Conservation (phyloP, 2,329 filamentous ascomycete genomes). For the Pseudopyrenochaeta lycopersici region DNA sequence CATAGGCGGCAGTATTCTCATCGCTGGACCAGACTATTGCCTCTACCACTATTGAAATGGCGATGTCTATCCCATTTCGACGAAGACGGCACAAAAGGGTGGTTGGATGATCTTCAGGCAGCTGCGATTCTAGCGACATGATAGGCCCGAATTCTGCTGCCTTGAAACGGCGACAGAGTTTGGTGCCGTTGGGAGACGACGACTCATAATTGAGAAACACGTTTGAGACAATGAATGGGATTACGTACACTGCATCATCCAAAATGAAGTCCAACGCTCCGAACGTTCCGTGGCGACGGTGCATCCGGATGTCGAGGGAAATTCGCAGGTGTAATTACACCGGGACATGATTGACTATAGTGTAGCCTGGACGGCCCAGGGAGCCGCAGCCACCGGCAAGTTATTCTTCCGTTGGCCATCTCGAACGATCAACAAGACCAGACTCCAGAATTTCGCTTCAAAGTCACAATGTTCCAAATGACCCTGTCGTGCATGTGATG, state of each 20-base stretch:
- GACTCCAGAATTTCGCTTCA: conserved; percentile 17
- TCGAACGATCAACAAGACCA: conserved; percentile 17
- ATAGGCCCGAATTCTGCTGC: conserved; percentile 42
- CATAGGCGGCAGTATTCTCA: background rate
- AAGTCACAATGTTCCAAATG: conserved; percentile 26
- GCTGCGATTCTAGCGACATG: conserved; percentile 21
- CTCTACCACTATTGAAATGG: background rate
- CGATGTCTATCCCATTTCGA: background rate
- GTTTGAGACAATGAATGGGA: conserved; percentile 22
- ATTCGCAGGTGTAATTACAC: conserved; percentile 16
- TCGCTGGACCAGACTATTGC: background rate
- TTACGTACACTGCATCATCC: conserved; percentile 22
- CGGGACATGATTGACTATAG: conserved; percentile 12
- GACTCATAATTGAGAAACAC: conserved; percentile 26
- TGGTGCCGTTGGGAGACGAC: conserved; percentile 14
- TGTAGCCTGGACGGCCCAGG: conserved; percentile 2
- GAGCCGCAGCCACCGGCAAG: conserved; percentile 7
- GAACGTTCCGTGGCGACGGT: conserved; percentile 7
- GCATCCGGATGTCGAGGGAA: conserved; percentile 6
- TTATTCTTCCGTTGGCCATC: conserved; percentile 15
- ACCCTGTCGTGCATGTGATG: conserved; percentile 28
- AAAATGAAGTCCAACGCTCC: conserved; percentile 8
- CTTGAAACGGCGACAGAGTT: conserved; percentile 32
- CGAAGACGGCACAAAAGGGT: background rate
- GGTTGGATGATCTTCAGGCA: conserved; percentile 28